phyloP scores from a whole-genome alignment of 2,329 filamentous ascomycete genomes.

The Endocalyx cinctus region DNA sequence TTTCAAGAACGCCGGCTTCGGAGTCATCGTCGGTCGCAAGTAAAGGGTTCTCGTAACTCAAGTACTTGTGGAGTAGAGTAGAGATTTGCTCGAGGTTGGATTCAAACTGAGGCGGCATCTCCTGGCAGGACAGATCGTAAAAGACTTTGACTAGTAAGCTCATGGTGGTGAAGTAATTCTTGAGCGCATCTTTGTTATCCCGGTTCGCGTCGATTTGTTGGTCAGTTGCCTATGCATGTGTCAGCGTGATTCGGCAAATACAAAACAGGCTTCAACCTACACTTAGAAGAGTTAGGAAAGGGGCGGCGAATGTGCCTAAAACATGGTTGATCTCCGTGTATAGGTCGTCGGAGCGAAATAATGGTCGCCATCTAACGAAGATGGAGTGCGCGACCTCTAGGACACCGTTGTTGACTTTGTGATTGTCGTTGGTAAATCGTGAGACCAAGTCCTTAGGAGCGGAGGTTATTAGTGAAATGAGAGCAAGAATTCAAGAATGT shows the following conservation, averaged over 20 bases:
- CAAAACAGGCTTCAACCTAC: conserved; percentile 46
- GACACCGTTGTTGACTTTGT: conserved; percentile 85
- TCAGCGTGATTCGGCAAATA: conserved; percentile 12
- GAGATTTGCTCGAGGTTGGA: conserved; percentile 77
- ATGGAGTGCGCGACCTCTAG: conserved; percentile 97
- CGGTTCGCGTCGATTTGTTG: conserved; percentile 69
- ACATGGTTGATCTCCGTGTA: conserved; percentile 98
- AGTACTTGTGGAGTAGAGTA: conserved; percentile 82
- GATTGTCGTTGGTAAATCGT: conserved; percentile 75
- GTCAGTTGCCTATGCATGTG: conserved; percentile 54
- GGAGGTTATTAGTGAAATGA: too few relatives aligned
- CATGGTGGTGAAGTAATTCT: conserved; percentile 76
- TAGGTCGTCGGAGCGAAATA: conserved; percentile 88
- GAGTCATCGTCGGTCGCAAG: conserved; percentile 83
- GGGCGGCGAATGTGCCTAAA: conserved; percentile 73
- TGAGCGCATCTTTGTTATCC: conserved; percentile 68
- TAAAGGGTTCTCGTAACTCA: conserved; percentile 80
- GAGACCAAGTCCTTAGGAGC: conserved; percentile 87
- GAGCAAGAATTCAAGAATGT: background rate
- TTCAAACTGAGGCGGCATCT: conserved; percentile 91
- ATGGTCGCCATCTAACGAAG: conserved; percentile 89
- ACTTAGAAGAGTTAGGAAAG: conserved; percentile 76
- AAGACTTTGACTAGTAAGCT: conserved; percentile 88
- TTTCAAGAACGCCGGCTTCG: conserved; percentile 79
- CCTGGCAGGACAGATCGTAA: conserved; percentile 95